Evolutionary conservation across 192 early-diverging fungal species (phyloP).

Genomic region (Umbelopsis vinacea): DNA sequence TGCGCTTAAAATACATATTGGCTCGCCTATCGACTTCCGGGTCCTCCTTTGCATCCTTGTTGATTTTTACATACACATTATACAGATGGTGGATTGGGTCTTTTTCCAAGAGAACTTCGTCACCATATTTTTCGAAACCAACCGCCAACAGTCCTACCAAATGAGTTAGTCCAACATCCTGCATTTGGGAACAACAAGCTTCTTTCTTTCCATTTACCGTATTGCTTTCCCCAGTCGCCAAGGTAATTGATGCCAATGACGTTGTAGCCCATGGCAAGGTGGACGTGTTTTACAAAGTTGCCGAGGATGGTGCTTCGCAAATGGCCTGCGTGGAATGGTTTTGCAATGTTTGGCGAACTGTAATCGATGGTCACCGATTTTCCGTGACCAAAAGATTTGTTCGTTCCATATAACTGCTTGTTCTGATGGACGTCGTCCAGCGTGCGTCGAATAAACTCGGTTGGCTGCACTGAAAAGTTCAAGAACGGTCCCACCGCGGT

Average conservation of each 20-base stretch:
- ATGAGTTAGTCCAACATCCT: background rate
- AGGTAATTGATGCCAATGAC: slow-evolving; percentile 92
- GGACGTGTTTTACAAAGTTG: slow-evolving; percentile 80
- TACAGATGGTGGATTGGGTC: slow-evolving; percentile 90
- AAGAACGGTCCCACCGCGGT: slow-evolving; percentile 64
- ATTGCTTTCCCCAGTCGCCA: slow-evolving; percentile 99
- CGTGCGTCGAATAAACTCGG: slow-evolving; percentile 49
- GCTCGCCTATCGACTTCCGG: slow-evolving; percentile 73
- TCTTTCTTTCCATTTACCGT: slow-evolving; percentile 58
- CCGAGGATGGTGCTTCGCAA: slow-evolving; percentile 96
- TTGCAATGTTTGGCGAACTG: slow-evolving; percentile 96
- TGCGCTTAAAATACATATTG: slow-evolving; percentile 84
- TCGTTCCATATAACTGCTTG: slow-evolving; percentile 61
- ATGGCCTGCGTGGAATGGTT: slow-evolving; percentile 97
- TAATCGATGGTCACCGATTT: slow-evolving; percentile 88
- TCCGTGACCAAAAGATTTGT: slow-evolving; percentile 50
- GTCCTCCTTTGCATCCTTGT: slow-evolving; percentile 65
- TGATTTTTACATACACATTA: slow-evolving; percentile 89
- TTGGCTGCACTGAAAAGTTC: slow-evolving; percentile 66
- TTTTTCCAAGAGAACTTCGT: slow-evolving; percentile 61
- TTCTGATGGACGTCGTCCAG: slow-evolving; percentile 54
- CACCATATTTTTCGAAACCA: slow-evolving; percentile 81
- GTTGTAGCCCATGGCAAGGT: slow-evolving; percentile 80
- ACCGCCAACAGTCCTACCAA: slow-evolving; percentile 79
- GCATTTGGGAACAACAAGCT: background rate